Evolutionary conservation across 495 filamentous ascomycete genomes (phyloP).

Genomic region (Pseudotulostoma volvatum): DNA sequence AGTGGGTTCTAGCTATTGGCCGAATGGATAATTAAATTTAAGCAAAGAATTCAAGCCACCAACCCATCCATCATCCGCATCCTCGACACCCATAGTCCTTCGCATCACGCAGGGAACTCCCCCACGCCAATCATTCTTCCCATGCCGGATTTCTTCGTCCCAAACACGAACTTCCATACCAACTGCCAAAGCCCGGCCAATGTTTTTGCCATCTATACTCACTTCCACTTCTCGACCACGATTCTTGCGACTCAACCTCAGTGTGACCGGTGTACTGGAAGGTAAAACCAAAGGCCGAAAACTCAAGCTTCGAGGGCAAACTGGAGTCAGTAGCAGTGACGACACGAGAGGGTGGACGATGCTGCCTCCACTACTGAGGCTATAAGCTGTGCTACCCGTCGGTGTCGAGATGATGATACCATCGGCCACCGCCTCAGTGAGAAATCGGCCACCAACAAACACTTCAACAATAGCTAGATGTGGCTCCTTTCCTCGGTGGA

Average conservation of each 20-base stretch:
- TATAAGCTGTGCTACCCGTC: slow-evolving; percentile 90
- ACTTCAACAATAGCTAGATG: slow-evolving; percentile 86
- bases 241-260: slow-evolving; percentile 69
- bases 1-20: no score
- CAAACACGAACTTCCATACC: slow-evolving; percentile 82
- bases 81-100: slow-evolving; percentile 30
- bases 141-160: slow-evolving; percentile 56
- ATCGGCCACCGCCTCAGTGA: slow-evolving; percentile 87
- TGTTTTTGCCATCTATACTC: slow-evolving; percentile 70
- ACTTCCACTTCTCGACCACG: slow-evolving; percentile 73
- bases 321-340: slow-evolving; percentile 76
- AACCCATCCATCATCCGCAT: slow-evolving; percentile 80
- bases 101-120: slow-evolving; percentile 43
- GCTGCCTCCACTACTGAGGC: slow-evolving; percentile 75
- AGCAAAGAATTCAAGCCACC: slow-evolving; percentile 84
- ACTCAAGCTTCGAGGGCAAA: slow-evolving; percentile 79
- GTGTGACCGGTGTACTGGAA: slow-evolving; percentile 63
- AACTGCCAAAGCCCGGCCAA: slow-evolving; percentile 48
- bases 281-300: slow-evolving; percentile 87
- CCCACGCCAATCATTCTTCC: slow-evolving; percentile 46
- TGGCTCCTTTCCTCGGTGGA: slow-evolving; percentile 77
- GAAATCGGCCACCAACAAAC: slow-evolving; percentile 63
- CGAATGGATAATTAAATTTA: slow-evolving; percentile 98
- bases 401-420: slow-evolving; percentile 89
- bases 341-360: slow-evolving; percentile 90